Conservation (phyloP, 2,329 filamentous ascomycete species). For the Aspergillus ochraceus region DNA sequence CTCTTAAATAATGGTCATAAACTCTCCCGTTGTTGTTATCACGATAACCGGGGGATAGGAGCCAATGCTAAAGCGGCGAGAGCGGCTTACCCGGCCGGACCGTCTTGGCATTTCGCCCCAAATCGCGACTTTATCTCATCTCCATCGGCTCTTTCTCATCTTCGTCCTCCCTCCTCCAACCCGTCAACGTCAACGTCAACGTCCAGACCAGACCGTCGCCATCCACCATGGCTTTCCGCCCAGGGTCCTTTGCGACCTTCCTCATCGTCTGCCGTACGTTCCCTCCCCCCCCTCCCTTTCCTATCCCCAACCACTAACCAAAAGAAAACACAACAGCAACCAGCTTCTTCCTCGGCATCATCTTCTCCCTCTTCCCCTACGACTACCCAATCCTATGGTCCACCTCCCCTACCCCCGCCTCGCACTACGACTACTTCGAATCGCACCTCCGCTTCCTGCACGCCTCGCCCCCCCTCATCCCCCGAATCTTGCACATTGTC, state of each 20-base stretch:
- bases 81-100: neutral
- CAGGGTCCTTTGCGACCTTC: slow-evolving; percentile 84
- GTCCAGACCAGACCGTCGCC: neutral
- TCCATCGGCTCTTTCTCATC: slow-evolving; percentile 13
- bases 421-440: slow-evolving; percentile 84
- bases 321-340: slow-evolving; percentile 57
- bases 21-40: too few relatives aligned
- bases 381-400: slow-evolving; percentile 56
- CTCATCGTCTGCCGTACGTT: slow-evolving; percentile 91
- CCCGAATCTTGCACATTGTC: slow-evolving; percentile 90
- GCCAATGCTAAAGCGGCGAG: neutral
- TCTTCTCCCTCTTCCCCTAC: slow-evolving; percentile 96
- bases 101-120: neutral
- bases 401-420: slow-evolving; percentile 38
- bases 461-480: slow-evolving; percentile 86
- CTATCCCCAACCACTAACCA: neutral
- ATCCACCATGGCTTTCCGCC: slow-evolving; percentile 37
- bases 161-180: neutral
- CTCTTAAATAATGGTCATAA: too few relatives aligned
- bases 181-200: neutral
- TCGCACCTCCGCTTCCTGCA: slow-evolving; percentile 88
- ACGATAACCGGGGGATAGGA: neutral
- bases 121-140: slow-evolving; percentile 4
- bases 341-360: slow-evolving; percentile 96
- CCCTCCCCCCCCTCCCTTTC: slow-evolving; percentile 5